These are phyloP conservation scores for Blastobotrys aristatus DNA, from an alignment of 1,139 yeast genomes.

Conservation along the genomic window DNA sequence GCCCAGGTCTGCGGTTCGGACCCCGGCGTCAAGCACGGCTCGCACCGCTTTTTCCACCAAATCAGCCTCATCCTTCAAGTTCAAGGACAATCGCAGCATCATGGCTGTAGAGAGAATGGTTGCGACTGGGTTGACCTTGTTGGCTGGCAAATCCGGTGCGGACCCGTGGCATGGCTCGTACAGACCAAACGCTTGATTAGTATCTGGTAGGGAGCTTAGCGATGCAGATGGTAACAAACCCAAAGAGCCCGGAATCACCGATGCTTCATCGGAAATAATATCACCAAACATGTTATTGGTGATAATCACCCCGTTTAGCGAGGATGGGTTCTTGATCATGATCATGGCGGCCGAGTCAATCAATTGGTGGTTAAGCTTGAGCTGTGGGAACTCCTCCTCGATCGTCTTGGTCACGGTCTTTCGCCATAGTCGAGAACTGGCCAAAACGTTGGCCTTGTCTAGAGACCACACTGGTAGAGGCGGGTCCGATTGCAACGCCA, in stretches of 20 bases:
- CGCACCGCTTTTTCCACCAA: slow-evolving; percentile 88
- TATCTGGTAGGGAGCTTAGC: slow-evolving; percentile 89
- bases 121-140: slow-evolving; percentile 92
- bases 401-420: slow-evolving; percentile 83
- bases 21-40: slow-evolving; percentile 70
- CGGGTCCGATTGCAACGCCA: slow-evolving; percentile 89
- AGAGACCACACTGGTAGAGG: slow-evolving; percentile 93
- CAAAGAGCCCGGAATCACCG: slow-evolving; percentile 94
- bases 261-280: slow-evolving; percentile 94
- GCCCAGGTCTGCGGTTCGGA: slow-evolving; percentile 87
- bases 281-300: slow-evolving; percentile 98
- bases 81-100: slow-evolving; percentile 90
- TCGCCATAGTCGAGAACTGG: slow-evolving; percentile 95
- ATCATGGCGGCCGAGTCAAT: slow-evolving; percentile 99
- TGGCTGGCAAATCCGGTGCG: slow-evolving; percentile 86
- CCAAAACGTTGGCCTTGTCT: slow-evolving; percentile 96
- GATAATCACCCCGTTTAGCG: slow-evolving; percentile 83
- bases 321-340: slow-evolving; percentile 81
- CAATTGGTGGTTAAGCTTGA: slow-evolving; percentile 83
- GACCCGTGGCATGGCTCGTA: slow-evolving; percentile 99
- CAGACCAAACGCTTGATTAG: slow-evolving; percentile 87
- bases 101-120: slow-evolving; percentile 92
- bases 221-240: slow-evolving; percentile 97
- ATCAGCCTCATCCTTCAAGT: slow-evolving; percentile 75
- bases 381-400: slow-evolving; percentile 80